Evolutionary conservation across 2,329 filamentous ascomycete species (phyloP).

Genomic region (Colletotrichum godetiae): DNA sequence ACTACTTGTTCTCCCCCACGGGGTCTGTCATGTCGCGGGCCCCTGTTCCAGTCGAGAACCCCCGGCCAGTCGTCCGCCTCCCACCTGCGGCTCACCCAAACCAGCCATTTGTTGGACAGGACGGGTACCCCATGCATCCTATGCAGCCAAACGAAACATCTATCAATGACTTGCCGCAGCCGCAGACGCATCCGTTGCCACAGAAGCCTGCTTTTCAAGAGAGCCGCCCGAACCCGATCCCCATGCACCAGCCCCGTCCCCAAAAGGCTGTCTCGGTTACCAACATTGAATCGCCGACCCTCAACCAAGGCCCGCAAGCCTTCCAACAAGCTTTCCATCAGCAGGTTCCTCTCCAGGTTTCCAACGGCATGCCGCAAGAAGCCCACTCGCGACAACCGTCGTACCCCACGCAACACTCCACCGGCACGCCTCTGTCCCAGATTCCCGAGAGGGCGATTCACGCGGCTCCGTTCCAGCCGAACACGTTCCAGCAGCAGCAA

Average conservation of each 20-base stretch:
- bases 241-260: constrained; percentile 94
- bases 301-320: constrained; percentile 73
- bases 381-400: constrained; percentile 75
- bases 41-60: constrained; percentile 68
- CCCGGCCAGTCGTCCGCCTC: constrained; percentile 83
- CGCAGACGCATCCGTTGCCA: constrained; percentile 68
- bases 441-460: constrained; percentile 94
- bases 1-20: constrained; percentile 82
- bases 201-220: constrained; percentile 70
- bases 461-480: constrained; percentile 88
- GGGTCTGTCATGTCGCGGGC: constrained; percentile 81
- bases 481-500: constrained; percentile 66
- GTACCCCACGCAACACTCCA: constrained; percentile 76
- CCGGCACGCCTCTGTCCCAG: constrained; percentile 86
- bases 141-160: constrained; percentile 46
- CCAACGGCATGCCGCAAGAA: constrained; percentile 66
- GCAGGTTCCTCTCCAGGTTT: constrained; percentile 84
- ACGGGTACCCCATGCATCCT: constrained; percentile 21
- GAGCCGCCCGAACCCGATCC: constrained; percentile 62
- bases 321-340: constrained; percentile 96
- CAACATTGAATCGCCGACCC: constrained; percentile 87
- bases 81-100: constrained; percentile 68
- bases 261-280: constrained; percentile 95
- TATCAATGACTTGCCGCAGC: constrained; percentile 65
- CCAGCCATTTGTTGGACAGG: constrained; percentile 37